phyloP scores from a whole-genome alignment of 73 alveolate species.

The Strombidium stylifer region DNA sequence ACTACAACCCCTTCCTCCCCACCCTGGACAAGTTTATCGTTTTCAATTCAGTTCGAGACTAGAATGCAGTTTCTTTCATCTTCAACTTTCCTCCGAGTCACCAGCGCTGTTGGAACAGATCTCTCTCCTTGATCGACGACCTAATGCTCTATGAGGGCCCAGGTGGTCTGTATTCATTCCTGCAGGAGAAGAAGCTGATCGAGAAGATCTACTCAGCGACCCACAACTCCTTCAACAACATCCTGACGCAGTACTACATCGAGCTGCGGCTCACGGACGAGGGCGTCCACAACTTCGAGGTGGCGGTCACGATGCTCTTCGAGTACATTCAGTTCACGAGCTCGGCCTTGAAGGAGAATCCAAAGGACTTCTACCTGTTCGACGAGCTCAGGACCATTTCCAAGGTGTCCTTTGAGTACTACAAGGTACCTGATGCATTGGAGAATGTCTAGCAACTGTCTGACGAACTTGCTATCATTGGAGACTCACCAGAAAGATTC shows the following conservation, averaged over 20 bases:
- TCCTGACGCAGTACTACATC: too few species aligned
- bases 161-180: constrained; percentile 1
- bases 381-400: constrained; percentile 4
- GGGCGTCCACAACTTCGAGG: constrained; percentile 7
- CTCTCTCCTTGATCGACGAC: neutral
- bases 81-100: constrained; percentile 3
- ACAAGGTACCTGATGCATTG: constrained; percentile 20
- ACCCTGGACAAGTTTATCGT: constrained; percentile 14
- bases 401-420: constrained; percentile 21
- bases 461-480: constrained; percentile 5
- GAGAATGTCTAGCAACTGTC: constrained; percentile 24
- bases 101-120: neutral
- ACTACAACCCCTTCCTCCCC: too few species aligned
- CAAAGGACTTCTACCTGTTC: constrained; percentile 25
- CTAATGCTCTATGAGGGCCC: constrained; percentile 20
- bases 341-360: neutral
- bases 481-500: too few species aligned
- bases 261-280: constrained; percentile 21
- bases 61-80: neutral
- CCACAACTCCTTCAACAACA: constrained; percentile 7
- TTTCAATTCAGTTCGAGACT: constrained; percentile 4
- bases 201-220: neutral
- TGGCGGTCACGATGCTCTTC: constrained; percentile 12
- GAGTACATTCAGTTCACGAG: neutral
- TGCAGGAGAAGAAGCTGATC: neutral